Conservation (phyloP, 2,329 filamentous ascomycete species). For the Ophiostoma ips region DNA sequence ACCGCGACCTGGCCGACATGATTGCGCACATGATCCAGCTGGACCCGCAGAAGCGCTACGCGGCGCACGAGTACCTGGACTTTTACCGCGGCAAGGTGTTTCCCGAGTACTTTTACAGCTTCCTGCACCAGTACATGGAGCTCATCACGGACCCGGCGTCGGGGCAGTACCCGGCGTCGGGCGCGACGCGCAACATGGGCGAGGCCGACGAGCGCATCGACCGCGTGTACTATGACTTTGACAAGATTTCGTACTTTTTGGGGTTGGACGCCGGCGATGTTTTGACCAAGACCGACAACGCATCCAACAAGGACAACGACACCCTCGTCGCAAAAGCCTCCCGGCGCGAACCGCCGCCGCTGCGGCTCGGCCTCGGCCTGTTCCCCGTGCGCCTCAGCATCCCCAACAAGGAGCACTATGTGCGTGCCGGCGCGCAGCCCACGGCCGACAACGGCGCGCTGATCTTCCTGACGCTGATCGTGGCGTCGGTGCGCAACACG, state of each 20-base stretch:
- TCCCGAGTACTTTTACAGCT: slow-evolving; percentile 92
- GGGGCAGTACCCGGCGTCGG: slow-evolving; percentile 57
- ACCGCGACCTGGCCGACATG: slow-evolving; percentile 75
- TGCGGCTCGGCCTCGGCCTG: slow-evolving; percentile 41
- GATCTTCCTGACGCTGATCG: slow-evolving; percentile 80
- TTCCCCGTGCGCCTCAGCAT: slow-evolving; percentile 79
- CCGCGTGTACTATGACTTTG: slow-evolving; percentile 84
- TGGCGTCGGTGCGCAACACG: slow-evolving; percentile 78
- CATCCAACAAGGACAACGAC: background rate
- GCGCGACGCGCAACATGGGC: slow-evolving; percentile 56
- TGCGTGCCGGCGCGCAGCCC: slow-evolving; percentile 44
- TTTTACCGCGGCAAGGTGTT: slow-evolving; percentile 90
- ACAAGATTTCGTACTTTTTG: slow-evolving; percentile 92
- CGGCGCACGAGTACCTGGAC: slow-evolving; percentile 83
- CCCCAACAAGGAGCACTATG: slow-evolving; percentile 65
- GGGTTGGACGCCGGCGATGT: slow-evolving; percentile 52
- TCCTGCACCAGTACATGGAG: slow-evolving; percentile 95
- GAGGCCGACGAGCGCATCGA: slow-evolving; percentile 92
- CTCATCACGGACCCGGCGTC: slow-evolving; percentile 83
- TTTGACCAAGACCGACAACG: too few relatives aligned
- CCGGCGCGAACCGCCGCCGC: slow-evolving; percentile 15
- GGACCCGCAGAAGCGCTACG: slow-evolving; percentile 81
- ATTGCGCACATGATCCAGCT: slow-evolving; percentile 93
- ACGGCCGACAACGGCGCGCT: slow-evolving; percentile 76
- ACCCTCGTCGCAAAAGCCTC: slow-evolving; percentile 11